These are phyloP conservation scores for Phytopythium vexans DNA, from an alignment of 352 stramenopile species.

Conservation along the genomic window DNA sequence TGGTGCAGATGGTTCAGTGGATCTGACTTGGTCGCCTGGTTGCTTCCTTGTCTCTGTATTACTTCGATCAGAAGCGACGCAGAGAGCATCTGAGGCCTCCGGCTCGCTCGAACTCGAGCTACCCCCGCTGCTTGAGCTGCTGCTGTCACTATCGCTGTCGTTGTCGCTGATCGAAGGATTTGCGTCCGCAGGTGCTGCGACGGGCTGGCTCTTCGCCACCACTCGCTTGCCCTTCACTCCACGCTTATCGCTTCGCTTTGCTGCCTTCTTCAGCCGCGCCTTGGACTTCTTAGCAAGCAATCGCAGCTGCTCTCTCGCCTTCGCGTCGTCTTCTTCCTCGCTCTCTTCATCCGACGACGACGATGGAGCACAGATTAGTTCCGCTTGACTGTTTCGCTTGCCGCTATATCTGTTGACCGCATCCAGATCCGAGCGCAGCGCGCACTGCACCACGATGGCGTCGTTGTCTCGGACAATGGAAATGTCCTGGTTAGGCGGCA, in stretches of 20 bases:
- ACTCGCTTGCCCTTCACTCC: background rate
- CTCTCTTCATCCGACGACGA: slow-evolving; percentile 9
- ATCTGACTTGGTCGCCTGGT: background rate
- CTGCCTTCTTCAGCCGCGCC: background rate
- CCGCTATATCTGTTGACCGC: background rate
- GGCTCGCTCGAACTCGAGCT: slow-evolving; percentile 8
- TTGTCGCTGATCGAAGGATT: slow-evolving; percentile 16
- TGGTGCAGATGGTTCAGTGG: background rate
- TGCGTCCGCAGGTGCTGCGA: slow-evolving; percentile 8
- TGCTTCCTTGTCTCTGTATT: background rate
- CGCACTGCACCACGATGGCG: slow-evolving; percentile 49
- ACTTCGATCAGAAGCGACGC: too few relatives aligned
- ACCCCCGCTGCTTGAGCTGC: slow-evolving; percentile 15
- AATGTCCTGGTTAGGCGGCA: slow-evolving; percentile 57
- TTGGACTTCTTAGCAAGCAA: background rate
- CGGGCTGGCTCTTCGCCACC: slow-evolving; percentile 1
- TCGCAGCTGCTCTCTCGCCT: slow-evolving; percentile 1
- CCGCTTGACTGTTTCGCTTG: background rate
- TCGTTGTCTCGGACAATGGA: slow-evolving; percentile 64
- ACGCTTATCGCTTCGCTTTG: background rate
- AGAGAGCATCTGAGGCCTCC: too few relatives aligned
- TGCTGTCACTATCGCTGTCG: slow-evolving; percentile 16
- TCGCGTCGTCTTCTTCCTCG: slow-evolving; percentile 7
- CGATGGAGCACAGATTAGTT: background rate
- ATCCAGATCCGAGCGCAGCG: slow-evolving; percentile 1